These are phyloP conservation scores for Claviceps spartinae DNA, from an alignment of 2,329 filamentous ascomycete genomes.

Conservation along the genomic window DNA sequence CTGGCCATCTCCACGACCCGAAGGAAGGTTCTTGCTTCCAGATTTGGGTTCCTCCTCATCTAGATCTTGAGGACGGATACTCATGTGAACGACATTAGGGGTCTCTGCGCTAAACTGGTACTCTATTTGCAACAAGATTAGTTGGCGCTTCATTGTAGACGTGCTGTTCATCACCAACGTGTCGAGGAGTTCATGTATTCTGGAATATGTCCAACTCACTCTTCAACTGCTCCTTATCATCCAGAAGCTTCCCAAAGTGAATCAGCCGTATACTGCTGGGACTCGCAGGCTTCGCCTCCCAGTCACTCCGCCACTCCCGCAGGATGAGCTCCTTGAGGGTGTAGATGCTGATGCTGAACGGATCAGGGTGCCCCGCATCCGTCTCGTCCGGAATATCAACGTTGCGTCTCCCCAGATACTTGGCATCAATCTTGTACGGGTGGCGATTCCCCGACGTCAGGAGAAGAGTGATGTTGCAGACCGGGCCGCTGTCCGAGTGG, in stretches of 20 bases:
- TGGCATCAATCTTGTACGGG: slow-evolving; percentile 80
- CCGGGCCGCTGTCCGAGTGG: slow-evolving; percentile 21
- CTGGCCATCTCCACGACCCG: slow-evolving; percentile 27
- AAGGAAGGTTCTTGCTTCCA: slow-evolving; percentile 36
- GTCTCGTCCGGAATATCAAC: slow-evolving; percentile 58
- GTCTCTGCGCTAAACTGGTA: slow-evolving; percentile 62
- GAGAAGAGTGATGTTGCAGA: slow-evolving; percentile 68
- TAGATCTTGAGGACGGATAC: slow-evolving; percentile 72
- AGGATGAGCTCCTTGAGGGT: slow-evolving; percentile 89
- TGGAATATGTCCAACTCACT: slow-evolving; percentile 40
- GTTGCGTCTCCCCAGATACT: slow-evolving; percentile 68
- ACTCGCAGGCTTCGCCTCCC: slow-evolving; percentile 75
- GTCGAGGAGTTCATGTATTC: too few species aligned
- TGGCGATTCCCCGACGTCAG: slow-evolving; percentile 71
- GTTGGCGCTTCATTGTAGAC: too few species aligned
- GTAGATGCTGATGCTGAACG: slow-evolving; percentile 83
- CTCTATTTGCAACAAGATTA: slow-evolving; percentile 34
- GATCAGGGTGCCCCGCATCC: slow-evolving; percentile 50
- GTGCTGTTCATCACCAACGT: too few species aligned
- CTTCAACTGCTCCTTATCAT: slow-evolving; percentile 74
- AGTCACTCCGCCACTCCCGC: slow-evolving; percentile 84
- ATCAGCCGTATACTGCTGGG: slow-evolving; percentile 85
- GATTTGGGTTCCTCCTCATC: slow-evolving; percentile 67
- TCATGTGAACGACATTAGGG: slow-evolving; percentile 90
- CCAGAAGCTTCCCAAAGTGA: slow-evolving; percentile 78